A percentile compares a stretch with the other conserved stretches of the same genome.
Evolutionary conservation across 108 stramenopile genomes (phyloP).

Genomic region (Schizochytrium sp.): DNA sequence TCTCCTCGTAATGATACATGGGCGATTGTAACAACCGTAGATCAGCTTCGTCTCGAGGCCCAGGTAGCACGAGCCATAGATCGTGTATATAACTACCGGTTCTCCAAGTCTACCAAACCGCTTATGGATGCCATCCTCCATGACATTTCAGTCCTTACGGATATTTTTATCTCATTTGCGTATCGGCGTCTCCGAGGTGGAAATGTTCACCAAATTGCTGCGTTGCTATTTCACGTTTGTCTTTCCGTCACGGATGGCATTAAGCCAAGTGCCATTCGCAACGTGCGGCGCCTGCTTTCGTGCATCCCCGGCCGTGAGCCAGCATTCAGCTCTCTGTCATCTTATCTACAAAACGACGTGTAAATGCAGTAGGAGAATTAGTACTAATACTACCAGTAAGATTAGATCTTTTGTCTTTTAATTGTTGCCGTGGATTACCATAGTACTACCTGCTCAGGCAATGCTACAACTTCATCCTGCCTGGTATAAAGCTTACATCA

Average conservation of each 20-base stretch:
- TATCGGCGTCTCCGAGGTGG: background rate
- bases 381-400: too few species aligned
- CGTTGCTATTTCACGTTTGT: conserved; percentile 5
- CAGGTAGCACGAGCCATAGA: background rate
- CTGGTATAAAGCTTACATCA: too few species aligned
- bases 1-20: background rate
- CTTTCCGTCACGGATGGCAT: background rate
- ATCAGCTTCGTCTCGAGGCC: background rate
- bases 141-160: conserved; percentile 7
- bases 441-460: too few species aligned
- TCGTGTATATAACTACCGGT: background rate
- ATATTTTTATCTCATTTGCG: conserved; percentile 13
- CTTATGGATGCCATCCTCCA: background rate
- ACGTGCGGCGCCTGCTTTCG: background rate
- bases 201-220: background rate
- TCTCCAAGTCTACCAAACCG: conserved; percentile 24
- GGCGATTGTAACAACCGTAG: background rate
- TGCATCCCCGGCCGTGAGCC: conserved; percentile 46
- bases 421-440: too few species aligned
- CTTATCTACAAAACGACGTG: too few species aligned
- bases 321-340: background rate
- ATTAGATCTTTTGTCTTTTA: too few species aligned
- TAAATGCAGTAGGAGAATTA: too few species aligned
- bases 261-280: background rate
- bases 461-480: too few species aligned